Evolutionary conservation across 2,329 filamentous ascomycete genomes (phyloP), one percentile per base, ranked within the genome.

Genomic region (Mycosphaerella arachidis): DNA sequence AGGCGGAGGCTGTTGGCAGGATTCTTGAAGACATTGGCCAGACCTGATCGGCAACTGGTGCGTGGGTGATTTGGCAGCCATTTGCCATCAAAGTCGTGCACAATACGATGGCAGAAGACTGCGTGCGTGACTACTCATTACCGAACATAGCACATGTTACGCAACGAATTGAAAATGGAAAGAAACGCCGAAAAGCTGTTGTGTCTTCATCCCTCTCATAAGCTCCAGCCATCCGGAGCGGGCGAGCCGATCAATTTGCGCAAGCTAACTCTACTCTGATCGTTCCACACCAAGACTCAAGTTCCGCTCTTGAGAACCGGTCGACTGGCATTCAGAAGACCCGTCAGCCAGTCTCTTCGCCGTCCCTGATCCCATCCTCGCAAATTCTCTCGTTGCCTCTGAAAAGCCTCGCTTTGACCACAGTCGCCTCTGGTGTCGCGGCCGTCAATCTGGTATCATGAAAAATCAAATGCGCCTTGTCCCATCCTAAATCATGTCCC

Each of bases 391-490:
- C 16, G 5, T 30, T 50, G 46, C 46, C 46, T 27, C 6, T 27
- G 12, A 12, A 50, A 16, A 9, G 12, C 12, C 13, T 27, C 46
- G 20, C 20, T 3, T 50, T 50, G 24, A 29, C n/a, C 29, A 18
- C 29, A 24, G 20, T 10, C 46, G 16, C 20, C 46, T 29, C 13
- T 27, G 12, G 6, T 5, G 12, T 50, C 50, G 30, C 29, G 30
- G 30, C 30, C 50, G 50, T 52, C 50, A 31, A 31, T 52, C 27
- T 52, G 50, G 50, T 52, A 52, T 52, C 50, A 52, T 52, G 29
- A 18, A 16, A 31, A 35, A 20, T 31, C 27, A 52, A 33, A 18
- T 35, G 27, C 30, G 27, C 27, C 30, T 52, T n/a, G 20, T 50
- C 24, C 46, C 46, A 50, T 50, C n/a, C 46, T 20, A 27, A 27